phyloP scores from a whole-genome alignment of 495 filamentous ascomycete species.

The Xanthoparmelia taractica region DNA sequence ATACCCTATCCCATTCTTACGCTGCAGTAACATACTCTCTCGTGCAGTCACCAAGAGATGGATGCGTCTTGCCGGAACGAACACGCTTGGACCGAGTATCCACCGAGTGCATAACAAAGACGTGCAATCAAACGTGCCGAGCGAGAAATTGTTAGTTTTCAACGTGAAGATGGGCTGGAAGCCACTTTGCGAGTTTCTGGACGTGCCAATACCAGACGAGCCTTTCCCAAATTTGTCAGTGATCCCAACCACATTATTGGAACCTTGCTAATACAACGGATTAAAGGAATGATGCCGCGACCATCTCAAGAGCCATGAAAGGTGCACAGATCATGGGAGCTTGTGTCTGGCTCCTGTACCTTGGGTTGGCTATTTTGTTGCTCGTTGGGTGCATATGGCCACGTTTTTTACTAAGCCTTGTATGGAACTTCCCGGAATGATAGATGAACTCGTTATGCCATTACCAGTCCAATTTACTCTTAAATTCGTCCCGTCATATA shows the following conservation, averaged over 20 bases:
- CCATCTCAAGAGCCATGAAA: background rate
- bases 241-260: background rate
- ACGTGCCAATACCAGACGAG: background rate
- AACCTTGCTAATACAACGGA: background rate
- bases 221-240: background rate
- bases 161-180: constrained; percentile 1
- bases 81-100: background rate
- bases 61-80: background rate
- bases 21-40: background rate
- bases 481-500: background rate
- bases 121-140: background rate
- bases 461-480: background rate
- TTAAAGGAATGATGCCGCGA: background rate
- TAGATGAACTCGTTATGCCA: background rate
- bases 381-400: background rate
- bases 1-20: background rate
- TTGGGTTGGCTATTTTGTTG: background rate
- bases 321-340: background rate
- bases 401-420: background rate
- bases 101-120: background rate
- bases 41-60: background rate
- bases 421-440: background rate
- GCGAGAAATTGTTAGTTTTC: background rate
- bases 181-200: background rate
- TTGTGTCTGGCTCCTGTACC: background rate